Evolutionary conservation across 108 stramenopile species (phyloP).

Genomic region (Cyclotella distinguenda): DNA sequence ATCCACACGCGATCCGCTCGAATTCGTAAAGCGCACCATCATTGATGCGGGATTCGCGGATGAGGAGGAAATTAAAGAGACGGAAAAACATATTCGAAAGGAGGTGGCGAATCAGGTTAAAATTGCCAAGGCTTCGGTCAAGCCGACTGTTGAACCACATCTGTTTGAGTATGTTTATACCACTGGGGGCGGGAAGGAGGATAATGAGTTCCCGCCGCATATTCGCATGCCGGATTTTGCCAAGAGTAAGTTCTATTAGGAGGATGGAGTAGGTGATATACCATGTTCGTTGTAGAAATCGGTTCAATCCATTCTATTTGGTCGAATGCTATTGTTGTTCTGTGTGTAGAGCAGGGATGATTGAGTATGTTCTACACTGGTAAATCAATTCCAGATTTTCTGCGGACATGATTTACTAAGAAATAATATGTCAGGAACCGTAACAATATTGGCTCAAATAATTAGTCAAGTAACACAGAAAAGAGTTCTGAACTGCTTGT

Average conservation of each 20-base stretch:
- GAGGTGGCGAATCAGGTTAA: conserved; percentile 87
- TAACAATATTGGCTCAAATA: too few relatives aligned
- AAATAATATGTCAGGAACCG: too few relatives aligned
- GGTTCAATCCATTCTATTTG: not conserved
- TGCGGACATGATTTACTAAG: too few relatives aligned
- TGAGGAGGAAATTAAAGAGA: conserved; percentile 94
- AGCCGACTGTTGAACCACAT: conserved; percentile 46
- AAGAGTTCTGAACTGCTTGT: too few relatives aligned
- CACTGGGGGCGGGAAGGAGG: conserved; percentile 49
- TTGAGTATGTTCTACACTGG: too few relatives aligned
- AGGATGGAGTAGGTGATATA: not conserved
- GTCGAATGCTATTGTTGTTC: not conserved
- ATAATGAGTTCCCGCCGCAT: conserved; percentile 70
- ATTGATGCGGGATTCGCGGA: conserved; percentile 87
- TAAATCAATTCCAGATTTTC: too few relatives aligned
- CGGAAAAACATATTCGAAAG: conserved; percentile 94
- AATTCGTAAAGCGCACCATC: conserved; percentile 94
- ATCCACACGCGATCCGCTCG: conserved; percentile 95
- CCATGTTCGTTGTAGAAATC: not conserved
- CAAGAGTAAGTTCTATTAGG: conserved; percentile 60
- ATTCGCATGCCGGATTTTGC: conserved; percentile 88
- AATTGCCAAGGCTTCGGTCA: conserved; percentile 81
- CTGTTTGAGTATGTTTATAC: conserved; percentile 71
- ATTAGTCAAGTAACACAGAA: too few relatives aligned
- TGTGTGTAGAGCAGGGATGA: not conserved